Evolutionary conservation across 1,284 basidiomycete species (phyloP).

Genomic region (Ganoderma boninense): DNA sequence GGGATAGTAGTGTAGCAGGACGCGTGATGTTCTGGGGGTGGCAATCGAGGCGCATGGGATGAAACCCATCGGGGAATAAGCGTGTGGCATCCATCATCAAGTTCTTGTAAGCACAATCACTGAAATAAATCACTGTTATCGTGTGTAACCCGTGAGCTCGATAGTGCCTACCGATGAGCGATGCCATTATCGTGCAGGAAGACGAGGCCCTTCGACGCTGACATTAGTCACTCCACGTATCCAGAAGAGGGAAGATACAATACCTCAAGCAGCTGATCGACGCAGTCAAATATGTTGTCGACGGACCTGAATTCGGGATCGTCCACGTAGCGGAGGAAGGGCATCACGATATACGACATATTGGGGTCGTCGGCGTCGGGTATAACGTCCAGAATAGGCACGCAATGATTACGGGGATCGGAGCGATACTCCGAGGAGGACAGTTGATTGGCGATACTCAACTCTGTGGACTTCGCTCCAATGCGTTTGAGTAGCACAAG

Average conservation of each 20-base stretch:
- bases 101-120: slow-evolving; percentile 35
- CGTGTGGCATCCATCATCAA: slow-evolving; percentile 39
- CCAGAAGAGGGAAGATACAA: too few species aligned
- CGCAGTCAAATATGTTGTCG: slow-evolving; percentile 39
- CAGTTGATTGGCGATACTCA: slow-evolving; percentile 32
- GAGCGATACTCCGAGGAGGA: slow-evolving; percentile 15
- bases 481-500: slow-evolving; percentile 40
- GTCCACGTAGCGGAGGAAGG: slow-evolving; percentile 38
- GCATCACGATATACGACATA: slow-evolving; percentile 41
- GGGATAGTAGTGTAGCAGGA: slow-evolving; percentile 12
- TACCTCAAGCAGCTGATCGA: slow-evolving; percentile 40
- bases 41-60: slow-evolving; percentile 26
- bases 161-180: slow-evolving; percentile 34
- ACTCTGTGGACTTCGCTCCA: slow-evolving; percentile 28
- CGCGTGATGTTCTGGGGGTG: slow-evolving; percentile 25
- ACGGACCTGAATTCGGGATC: slow-evolving; percentile 34
- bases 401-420: slow-evolving; percentile 42
- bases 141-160: neutral
- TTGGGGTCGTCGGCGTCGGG: slow-evolving; percentile 25
- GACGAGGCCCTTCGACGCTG: slow-evolving; percentile 32
- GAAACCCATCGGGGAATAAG: slow-evolving; percentile 38
- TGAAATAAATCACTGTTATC: slow-evolving; percentile 6
- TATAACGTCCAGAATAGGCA: slow-evolving; percentile 44
- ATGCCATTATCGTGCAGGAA: slow-evolving; percentile 38
- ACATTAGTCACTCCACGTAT: neutral